A percentile compares a stretch with the other conserved stretches of the same genome.
These are phyloP conservation scores for Stenogyne calaminthoides DNA, from an alignment of 305 asterid genomes.

Conservation along the genomic window DNA sequence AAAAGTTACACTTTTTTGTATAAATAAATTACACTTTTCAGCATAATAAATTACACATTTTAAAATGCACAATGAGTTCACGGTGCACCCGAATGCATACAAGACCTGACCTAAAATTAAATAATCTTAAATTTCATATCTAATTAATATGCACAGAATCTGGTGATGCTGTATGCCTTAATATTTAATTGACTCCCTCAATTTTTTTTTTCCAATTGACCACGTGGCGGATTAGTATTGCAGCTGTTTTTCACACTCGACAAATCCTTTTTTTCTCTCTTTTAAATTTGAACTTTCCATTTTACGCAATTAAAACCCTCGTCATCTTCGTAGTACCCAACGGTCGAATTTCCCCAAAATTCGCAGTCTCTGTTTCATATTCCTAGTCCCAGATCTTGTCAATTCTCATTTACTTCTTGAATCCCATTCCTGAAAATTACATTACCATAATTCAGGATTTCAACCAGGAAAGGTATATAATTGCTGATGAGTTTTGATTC, in stretches of 20 bases:
- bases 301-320: background rate
- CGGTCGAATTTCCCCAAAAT: constrained; percentile 36
- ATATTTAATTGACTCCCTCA: too few relatives aligned
- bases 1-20: too few relatives aligned
- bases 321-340: constrained; percentile 25
- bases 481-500: constrained; percentile 7
- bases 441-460: constrained; percentile 18
- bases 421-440: constrained; percentile 6
- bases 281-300: constrained; percentile 24
- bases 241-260: background rate
- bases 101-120: too few relatives aligned
- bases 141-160: background rate
- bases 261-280: background rate
- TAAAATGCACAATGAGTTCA: too few relatives aligned
- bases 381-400: constrained; percentile 9
- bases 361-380: constrained; percentile 6
- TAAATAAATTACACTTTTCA: too few relatives aligned
- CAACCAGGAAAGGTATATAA: background rate
- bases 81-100: too few relatives aligned
- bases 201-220: background rate
- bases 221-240: constrained; percentile 12
- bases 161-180: background rate
- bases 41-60: too few relatives aligned
- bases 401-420: constrained; percentile 4
- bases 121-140: too few relatives aligned